Base-by-base conservation (phyloP, 345 rosid species). In the Capsella bursapastoris region DNA sequence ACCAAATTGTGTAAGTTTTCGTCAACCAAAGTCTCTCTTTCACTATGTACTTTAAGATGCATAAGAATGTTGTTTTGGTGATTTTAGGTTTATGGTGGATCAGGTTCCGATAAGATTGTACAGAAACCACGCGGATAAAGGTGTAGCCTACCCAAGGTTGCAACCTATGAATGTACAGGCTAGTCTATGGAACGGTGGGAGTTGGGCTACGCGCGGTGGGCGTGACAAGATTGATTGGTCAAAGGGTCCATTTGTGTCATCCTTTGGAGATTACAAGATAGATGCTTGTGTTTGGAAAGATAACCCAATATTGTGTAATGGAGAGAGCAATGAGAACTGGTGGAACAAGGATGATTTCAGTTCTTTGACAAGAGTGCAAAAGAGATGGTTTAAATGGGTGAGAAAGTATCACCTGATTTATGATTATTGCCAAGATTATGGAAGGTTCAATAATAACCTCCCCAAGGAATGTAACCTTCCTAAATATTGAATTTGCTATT, bases 181-280 rank as follows among this genome's bases (percentile, higher is more conserved):
- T 34, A 88, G 85, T 86, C 79, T 93, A 75, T 93, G 96, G 96
- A 86, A 91, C 9, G 98, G 97, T 8, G 96, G 88, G 58, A 83
- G 81, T 72, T 93, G 97, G 98, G 97, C 97, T 8, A 91, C 98
- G 40, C 81, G 86, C 0, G 97, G 96, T 13, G 97, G 97, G 2
- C 80, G 40, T 15, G 92, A 88, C 73, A 93, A 88, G 72, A 76
- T 88, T 12, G 86, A 91, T 31, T 89, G 97, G 98, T 86, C 90
- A 22, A 83, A 85, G 70, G 84, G 84, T 43, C 97, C 98, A 0
- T 93, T 93, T 50, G 73, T 86, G 47, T 86, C 91, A 18, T 84
- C 92, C 6, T 93, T 91, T 63, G 82, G 79, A 1, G 79, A 89
- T 57, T 88, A 86, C 84, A 81, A 57, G 28, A 84, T 91, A 2